Evolutionary conservation across 164 flowering plant species (phyloP), one percentile per base, ranked within the genome.

Genomic region (Cinnamomum chago): DNA sequence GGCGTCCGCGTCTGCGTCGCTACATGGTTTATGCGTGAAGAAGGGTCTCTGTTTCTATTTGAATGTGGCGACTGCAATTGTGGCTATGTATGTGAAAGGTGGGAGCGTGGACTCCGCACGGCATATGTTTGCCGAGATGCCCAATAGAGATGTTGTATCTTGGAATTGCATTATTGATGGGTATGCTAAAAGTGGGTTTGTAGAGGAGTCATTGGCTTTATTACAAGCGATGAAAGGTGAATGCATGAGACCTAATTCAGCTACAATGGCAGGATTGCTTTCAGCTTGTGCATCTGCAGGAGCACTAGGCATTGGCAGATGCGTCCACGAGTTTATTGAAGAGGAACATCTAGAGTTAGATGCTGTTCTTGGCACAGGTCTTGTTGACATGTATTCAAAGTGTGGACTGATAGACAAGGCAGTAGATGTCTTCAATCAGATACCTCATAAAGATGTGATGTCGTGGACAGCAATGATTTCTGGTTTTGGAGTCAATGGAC

Each of bases 81-180:
- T 85, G 28, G 72, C 65, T 22, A 76, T 83, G 83, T 88, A 88
- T 70, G 84, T 80, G 6, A 85, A 81, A 75, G 68, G 28, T 24
- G 82, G 84, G 25, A 23, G 58, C 35, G 64, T 86, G 30, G 75
- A 74, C 62, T 73, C 47, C 22, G 86, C 78, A 17, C 68, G 80
- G n/a, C 50, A 20, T 33, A 27, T 82, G 52, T 87, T 87, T 64
- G 76, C 82, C 69, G 76, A 23, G 28, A 71, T 74, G 25, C 65
- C 55, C 12, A 68, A 4, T 13, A 84, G 78, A 79, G 90, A 85
- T 77, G 82, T 85, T 71, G 81, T 83, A 18, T 47, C 74, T 28
- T 87, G 87, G 87, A 85, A 85, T 65, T 84, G 86, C 78, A 76
- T 87, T 72, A 82, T 87, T 62, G 84, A 83, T 75, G 84, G 82